Percentiles rank a stretch among this genome's conserved stretches.
These are phyloP conservation scores for Nothopassalora personata DNA, from an alignment of 2,329 filamentous ascomycete species.

Conservation along the genomic window DNA sequence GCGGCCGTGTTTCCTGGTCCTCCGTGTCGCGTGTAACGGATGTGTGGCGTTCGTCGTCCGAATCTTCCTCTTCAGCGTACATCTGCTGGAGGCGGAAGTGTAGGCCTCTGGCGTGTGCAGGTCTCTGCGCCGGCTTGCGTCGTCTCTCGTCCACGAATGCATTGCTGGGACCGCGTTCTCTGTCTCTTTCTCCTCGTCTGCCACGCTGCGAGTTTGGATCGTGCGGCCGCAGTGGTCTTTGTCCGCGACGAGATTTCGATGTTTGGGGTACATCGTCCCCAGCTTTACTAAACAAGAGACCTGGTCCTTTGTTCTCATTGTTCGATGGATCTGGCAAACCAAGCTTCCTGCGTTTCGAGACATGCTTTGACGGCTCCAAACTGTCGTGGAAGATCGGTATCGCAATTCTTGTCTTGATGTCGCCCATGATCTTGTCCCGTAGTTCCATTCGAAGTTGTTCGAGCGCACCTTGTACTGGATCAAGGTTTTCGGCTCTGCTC, in stretches of 20 bases:
- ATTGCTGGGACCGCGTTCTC: slow-evolving; percentile 36
- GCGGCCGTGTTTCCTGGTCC: slow-evolving; percentile 74
- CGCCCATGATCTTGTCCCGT: slow-evolving; percentile 77
- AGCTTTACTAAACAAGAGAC: slow-evolving; percentile 41
- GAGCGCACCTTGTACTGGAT: slow-evolving; percentile 81
- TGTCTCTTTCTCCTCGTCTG: slow-evolving; percentile 30
- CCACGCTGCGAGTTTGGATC: slow-evolving; percentile 39
- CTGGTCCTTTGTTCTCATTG: slow-evolving; percentile 52
- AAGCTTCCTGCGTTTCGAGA: slow-evolving; percentile 70
- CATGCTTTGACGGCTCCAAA: slow-evolving; percentile 75
- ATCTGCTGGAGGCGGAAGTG: slow-evolving; percentile 73
- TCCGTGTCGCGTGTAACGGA: slow-evolving; percentile 71
- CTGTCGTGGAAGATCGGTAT: slow-evolving; percentile 74
- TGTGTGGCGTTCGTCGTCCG: slow-evolving; percentile 66
- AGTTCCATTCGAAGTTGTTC: slow-evolving; percentile 75
- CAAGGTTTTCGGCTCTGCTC: slow-evolving; percentile 77
- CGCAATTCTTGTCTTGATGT: slow-evolving; percentile 82
- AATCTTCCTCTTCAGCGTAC: slow-evolving; percentile 72
- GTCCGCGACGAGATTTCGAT: slow-evolving; percentile 47
- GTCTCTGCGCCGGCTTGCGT: slow-evolving; percentile 50
- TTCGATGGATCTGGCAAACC: slow-evolving; percentile 64
- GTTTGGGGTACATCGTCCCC: slow-evolving; percentile 62
- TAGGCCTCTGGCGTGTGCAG: slow-evolving; percentile 66
- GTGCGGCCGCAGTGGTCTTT: slow-evolving; percentile 41
- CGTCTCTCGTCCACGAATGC: slow-evolving; percentile 55